phyloP scores from a whole-genome alignment of 495 filamentous ascomycete species.

The Neurospora sp. region DNA sequence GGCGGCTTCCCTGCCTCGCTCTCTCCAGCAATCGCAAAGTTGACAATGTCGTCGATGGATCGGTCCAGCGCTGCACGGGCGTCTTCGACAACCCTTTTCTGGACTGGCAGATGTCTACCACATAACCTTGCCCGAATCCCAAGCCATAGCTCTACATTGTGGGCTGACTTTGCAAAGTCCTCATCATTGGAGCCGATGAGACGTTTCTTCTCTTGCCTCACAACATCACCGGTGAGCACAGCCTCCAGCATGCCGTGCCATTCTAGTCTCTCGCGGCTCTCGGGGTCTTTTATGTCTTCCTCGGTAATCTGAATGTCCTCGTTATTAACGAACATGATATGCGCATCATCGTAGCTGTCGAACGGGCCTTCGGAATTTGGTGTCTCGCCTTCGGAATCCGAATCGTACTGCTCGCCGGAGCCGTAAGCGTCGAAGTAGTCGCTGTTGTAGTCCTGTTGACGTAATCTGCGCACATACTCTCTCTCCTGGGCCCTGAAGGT shows the following conservation, averaged over 20 bases:
- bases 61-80: constrained; percentile 56
- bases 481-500: constrained; percentile 44
- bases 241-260: constrained; percentile 98
- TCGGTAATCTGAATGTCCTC: constrained; percentile 79
- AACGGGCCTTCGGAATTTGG: constrained; percentile 75
- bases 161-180: constrained; percentile 55
- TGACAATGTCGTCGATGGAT: constrained; percentile 73
- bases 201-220: constrained; percentile 93
- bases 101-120: constrained; percentile 71
- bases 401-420: constrained; percentile 58
- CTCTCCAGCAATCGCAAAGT: constrained; percentile 88
- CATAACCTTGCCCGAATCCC: constrained; percentile 74
- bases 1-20: constrained; percentile 83
- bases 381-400: constrained; percentile 76
- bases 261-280: constrained; percentile 84
- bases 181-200: constrained; percentile 73
- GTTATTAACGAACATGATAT: constrained; percentile 73
- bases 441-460: constrained; percentile 50
- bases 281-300: constrained; percentile 80
- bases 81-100: constrained; percentile 76
- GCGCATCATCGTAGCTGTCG: constrained; percentile 84
- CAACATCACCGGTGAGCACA: constrained; percentile 91
- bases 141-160: constrained; percentile 82
- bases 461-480: constrained; percentile 38
- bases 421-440: constrained; percentile 71